A percentile compares a stretch with the other conserved stretches of the same genome.
These are phyloP conservation scores for Astragalus membranaceus DNA, from an alignment of 306 rosid species.

Conservation along the genomic window DNA sequence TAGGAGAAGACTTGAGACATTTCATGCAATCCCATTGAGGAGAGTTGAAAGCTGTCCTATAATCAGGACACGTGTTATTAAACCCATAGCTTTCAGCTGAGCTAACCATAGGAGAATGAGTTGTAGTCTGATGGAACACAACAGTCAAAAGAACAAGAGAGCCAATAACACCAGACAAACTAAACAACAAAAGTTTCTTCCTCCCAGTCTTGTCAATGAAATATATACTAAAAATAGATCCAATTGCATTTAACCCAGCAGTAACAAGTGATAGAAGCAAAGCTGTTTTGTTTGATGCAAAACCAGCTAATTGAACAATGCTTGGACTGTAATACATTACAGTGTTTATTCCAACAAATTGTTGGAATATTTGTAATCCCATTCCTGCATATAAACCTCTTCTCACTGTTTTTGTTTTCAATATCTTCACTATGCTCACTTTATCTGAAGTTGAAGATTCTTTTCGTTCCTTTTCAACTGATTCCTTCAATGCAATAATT, in stretches of 20 bases:
- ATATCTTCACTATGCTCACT: slow-evolving; percentile 25
- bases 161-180: slow-evolving; percentile 42
- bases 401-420: slow-evolving; percentile 46
- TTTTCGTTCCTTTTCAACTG: slow-evolving; percentile 36
- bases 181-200: slow-evolving; percentile 37
- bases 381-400: slow-evolving; percentile 53
- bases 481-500: slow-evolving; percentile 42
- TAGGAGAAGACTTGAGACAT: slow-evolving; percentile 44
- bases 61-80: slow-evolving; percentile 43
- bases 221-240: slow-evolving; percentile 52
- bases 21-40: slow-evolving; percentile 45
- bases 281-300: slow-evolving; percentile 47
- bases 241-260: slow-evolving; percentile 49
- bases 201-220: slow-evolving; percentile 58
- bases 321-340: slow-evolving; percentile 65
- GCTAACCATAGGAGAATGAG: slow-evolving; percentile 45
- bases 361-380: slow-evolving; percentile 65
- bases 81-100: slow-evolving; percentile 22
- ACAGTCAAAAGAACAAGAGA: slow-evolving; percentile 49
- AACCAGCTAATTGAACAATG: slow-evolving; percentile 55
- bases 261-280: slow-evolving; percentile 48
- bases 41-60: slow-evolving; percentile 9
- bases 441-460: slow-evolving; percentile 25
- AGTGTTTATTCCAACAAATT: slow-evolving; percentile 57
- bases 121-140: slow-evolving; percentile 38